A percentile compares a stretch with the other conserved stretches of the same genome.
Conservation (phyloP, 2,329 filamentous ascomycete species). For the Neonectria sp. region DNA sequence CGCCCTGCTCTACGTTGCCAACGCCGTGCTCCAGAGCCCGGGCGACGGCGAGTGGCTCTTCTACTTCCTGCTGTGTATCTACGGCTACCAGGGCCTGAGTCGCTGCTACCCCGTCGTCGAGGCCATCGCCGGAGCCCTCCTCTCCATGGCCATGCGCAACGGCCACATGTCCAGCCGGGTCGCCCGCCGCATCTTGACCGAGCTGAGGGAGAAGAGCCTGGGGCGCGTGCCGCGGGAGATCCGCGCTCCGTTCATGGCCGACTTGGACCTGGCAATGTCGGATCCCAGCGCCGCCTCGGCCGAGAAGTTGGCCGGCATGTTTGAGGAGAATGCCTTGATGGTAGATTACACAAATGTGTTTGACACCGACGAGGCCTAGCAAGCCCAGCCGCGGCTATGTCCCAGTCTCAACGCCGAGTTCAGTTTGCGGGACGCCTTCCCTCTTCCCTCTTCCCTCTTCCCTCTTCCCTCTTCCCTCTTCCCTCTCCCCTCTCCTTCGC, state of each 20-base stretch:
- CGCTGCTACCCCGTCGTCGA: constrained; percentile 55
- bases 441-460: neutral
- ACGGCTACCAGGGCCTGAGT: constrained; percentile 55
- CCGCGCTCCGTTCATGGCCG: constrained; percentile 55
- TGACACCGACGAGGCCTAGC: neutral
- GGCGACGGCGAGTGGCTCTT: constrained; percentile 51
- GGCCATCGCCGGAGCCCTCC: constrained; percentile 51
- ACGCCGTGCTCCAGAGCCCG: constrained; percentile 52
- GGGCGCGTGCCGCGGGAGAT: constrained; percentile 43
- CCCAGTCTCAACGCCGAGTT: neutral
- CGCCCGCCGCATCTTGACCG: constrained; percentile 50
- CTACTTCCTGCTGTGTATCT: constrained; percentile 57
- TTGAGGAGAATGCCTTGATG: constrained; percentile 53
- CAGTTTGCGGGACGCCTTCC: neutral
- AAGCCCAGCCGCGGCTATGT: neutral
- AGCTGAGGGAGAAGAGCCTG: constrained; percentile 47
- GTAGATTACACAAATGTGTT: constrained; percentile 49
- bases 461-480: no score
- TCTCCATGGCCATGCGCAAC: constrained; percentile 55
- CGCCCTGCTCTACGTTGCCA: constrained; percentile 57
- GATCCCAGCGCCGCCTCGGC: constrained; percentile 52
- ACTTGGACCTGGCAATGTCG: constrained; percentile 54
- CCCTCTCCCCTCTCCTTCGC: neutral
- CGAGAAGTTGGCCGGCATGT: constrained; percentile 52
- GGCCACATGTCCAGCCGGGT: constrained; percentile 47